Percentiles rank a stretch among this genome's conserved stretches.
phyloP scores from a whole-genome alignment of 108 stramenopile species.

The Fragilaria crotonensis region DNA sequence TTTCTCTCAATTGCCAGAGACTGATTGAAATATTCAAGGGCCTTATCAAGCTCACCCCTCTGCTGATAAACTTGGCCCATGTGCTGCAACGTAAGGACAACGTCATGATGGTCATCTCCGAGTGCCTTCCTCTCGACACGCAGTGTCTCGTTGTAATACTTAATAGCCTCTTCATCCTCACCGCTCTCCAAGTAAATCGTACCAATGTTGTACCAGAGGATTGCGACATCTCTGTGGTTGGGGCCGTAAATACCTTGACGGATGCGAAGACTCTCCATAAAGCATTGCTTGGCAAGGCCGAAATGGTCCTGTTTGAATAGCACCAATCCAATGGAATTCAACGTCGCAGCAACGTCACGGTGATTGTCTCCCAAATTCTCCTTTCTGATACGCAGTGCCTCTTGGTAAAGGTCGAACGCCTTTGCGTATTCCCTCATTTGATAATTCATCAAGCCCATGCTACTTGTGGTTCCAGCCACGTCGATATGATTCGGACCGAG shows the following conservation, averaged over 20 bases:
- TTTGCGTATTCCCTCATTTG: conserved; percentile 24
- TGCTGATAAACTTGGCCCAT: conserved; percentile 47
- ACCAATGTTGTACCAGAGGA: conserved; percentile 58
- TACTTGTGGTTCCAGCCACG: conserved; percentile 41
- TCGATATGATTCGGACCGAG: conserved; percentile 25
- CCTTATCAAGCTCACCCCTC: conserved; percentile 37
- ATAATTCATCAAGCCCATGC: conserved; percentile 48
- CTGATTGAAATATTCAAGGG: conserved; percentile 43
- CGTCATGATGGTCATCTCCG: conserved; percentile 38
- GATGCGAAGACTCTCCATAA: conserved; percentile 40
- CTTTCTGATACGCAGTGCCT: conserved; percentile 38
- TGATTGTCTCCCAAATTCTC: conserved; percentile 39
- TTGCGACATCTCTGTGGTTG: conserved; percentile 43
- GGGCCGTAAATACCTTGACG: conserved; percentile 34
- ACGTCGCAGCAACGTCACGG: conserved; percentile 43
- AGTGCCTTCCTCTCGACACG: conserved; percentile 40
- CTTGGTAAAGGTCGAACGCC: conserved; percentile 54
- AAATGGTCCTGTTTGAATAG: conserved; percentile 38
- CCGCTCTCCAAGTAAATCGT: conserved; percentile 51
- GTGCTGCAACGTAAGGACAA: conserved; percentile 43
- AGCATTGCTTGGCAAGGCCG: conserved; percentile 37
- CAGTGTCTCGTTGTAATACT: conserved; percentile 42
- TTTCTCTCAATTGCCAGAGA: conserved; percentile 38
- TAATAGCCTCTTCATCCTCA: conserved; percentile 41
- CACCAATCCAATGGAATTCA: conserved; percentile 62